Percentiles rank a stretch among this genome's conserved stretches.
Conservation (phyloP, 2,329 filamentous ascomycete genomes). For the Colletotrichum sp. region DNA sequence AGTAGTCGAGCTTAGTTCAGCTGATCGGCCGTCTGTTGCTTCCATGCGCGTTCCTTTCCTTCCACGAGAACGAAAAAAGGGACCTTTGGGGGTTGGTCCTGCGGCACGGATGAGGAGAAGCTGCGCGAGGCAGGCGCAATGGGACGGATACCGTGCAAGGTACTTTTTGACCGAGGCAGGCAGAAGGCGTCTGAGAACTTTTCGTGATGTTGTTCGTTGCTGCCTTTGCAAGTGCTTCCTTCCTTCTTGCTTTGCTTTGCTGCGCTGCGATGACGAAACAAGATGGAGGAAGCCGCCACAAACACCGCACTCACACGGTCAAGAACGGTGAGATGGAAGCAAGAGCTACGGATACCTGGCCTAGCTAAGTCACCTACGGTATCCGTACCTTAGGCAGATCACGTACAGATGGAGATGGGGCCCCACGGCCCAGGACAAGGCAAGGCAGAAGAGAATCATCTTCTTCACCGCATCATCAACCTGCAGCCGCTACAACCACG, state of each 20-base stretch:
- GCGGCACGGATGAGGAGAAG: slow-evolving; percentile 2
- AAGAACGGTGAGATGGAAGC: background rate
- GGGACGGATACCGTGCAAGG: background rate
- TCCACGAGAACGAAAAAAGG: background rate
- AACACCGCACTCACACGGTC: background rate
- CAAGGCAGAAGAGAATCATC: background rate
- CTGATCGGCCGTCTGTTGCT: background rate
- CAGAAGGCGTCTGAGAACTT: background rate
- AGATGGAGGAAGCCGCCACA: background rate
- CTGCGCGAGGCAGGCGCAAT: background rate
- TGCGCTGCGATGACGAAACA: background rate
- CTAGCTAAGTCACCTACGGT: background rate
- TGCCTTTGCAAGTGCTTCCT: background rate
- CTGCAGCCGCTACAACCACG: background rate
- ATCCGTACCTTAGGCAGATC: background rate
- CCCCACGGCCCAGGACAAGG: background rate
- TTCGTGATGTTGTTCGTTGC: background rate
- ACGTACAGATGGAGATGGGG: background rate
- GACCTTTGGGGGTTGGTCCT: background rate
- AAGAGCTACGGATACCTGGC: background rate
- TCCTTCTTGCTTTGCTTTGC: background rate
- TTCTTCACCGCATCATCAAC: background rate
- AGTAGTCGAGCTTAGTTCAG: background rate
- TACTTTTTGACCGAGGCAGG: background rate
- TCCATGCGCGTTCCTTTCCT: background rate